Percentiles rank a stretch among this genome's conserved stretches.
phyloP scores from a whole-genome alignment of 371 early-diverging fungal species.

The Lichtheimia ornata region DNA sequence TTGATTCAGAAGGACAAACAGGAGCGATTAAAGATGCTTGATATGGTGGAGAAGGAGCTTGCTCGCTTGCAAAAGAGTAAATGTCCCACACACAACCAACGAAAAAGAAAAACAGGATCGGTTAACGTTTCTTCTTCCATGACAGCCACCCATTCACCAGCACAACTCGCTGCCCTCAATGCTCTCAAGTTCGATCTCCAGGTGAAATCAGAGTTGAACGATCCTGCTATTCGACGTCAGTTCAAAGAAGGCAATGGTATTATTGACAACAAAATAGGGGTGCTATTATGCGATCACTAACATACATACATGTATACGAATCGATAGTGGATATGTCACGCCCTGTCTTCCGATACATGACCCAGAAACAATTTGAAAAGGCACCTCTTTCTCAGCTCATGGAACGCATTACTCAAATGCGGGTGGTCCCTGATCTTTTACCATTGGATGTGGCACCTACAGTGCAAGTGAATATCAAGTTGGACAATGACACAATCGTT shows the following conservation, averaged over 20 bases:
- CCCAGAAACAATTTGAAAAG: slow-evolving; percentile 64
- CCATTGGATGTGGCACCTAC: slow-evolving; percentile 53
- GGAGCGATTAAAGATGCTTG: slow-evolving; percentile 58
- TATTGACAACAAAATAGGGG: slow-evolving; percentile 5
- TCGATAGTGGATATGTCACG: slow-evolving; percentile 62
- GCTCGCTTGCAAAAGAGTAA: slow-evolving; percentile 54
- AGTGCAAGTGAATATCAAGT: slow-evolving; percentile 52
- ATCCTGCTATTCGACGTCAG: slow-evolving; percentile 71
- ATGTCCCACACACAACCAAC: not conserved
- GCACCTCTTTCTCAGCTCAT: slow-evolving; percentile 63
- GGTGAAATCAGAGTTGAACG: slow-evolving; percentile 74
- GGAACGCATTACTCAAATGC: slow-evolving; percentile 81
- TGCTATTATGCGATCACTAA: not conserved
- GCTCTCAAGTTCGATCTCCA: slow-evolving; percentile 63
- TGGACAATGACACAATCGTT: slow-evolving; percentile 30
- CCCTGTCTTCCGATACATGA: slow-evolving; percentile 75
- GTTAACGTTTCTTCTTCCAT: slow-evolving; percentile 16
- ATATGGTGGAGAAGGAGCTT: slow-evolving; percentile 49
- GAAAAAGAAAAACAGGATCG: not conserved
- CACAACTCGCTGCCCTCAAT: slow-evolving; percentile 54
- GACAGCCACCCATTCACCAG: slow-evolving; percentile 34
- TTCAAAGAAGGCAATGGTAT: slow-evolving; percentile 26
- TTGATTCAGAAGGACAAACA: slow-evolving; percentile 67
- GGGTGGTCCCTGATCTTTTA: slow-evolving; percentile 76
- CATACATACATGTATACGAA: not conserved